Evolutionary conservation across 345 rosid species (phyloP), one percentile per base, ranked within the genome.

Genomic region (Aquilaria sinensis): DNA sequence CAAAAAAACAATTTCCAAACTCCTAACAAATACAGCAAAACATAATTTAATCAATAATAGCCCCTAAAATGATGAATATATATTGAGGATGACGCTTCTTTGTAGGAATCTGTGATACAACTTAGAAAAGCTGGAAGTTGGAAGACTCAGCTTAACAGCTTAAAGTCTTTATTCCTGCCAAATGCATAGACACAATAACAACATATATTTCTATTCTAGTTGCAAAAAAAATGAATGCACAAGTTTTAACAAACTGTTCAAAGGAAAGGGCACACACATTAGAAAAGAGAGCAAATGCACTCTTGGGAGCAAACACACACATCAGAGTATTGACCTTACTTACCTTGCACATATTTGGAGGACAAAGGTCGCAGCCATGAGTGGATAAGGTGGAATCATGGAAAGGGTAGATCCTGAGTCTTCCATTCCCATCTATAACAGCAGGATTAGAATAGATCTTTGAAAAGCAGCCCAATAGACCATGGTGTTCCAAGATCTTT

Each of bases 301-400:
- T 31, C 9, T 0, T 23, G 23, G 23, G 23, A 23, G 48, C 10
- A 4, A 31, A 51, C 9, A 16, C 16, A 50, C 15, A 31, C 11
- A 8, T 9, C 43, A 37, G 43, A 37, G 8, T 9, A 31, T 7
- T n/a, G 50, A 56, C 47, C 14, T 63, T 2, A 2, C 48, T 51
- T 74, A 86, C 98, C 95, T 92, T 88, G 79, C 98, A 92, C 69
- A 92, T 69, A 67, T 88, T 75, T 51, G 86, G 6, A 59, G 96
- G 92, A 68, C 95, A 92, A 11, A 78, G 55, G 52, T 61, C 69
- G 70, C 94, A 92, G 47, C 76, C 78, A 74, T 92, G 95, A 31
- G 79, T 78, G 69, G 83, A 12, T 55, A 30, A 51, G 34, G 71
- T 64, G 5, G 70, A 69, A 55, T 66, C 71, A 29, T 80, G 97